Percentiles rank a stretch among this genome's conserved stretches.
phyloP scores from a whole-genome alignment of 345 rosid genomes.

The Rhodomyrtus tomentosa region DNA sequence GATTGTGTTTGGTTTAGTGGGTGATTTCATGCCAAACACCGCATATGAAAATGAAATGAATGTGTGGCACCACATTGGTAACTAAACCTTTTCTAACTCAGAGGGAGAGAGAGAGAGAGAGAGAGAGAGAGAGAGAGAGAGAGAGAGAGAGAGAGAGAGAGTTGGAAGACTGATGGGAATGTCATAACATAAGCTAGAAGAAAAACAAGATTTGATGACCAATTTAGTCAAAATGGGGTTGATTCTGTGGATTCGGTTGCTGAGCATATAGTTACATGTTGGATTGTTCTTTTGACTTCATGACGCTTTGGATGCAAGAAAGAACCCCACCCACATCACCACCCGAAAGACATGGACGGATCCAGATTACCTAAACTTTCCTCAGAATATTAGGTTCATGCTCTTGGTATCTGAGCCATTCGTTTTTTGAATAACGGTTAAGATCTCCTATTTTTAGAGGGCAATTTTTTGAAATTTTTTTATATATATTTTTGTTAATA shows the following conservation, averaged over 20 bases:
- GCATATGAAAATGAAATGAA: background rate
- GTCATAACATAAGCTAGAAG: background rate
- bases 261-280: background rate
- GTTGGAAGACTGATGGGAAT: background rate
- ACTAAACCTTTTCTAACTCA: background rate
- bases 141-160: background rate
- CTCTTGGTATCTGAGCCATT: no score
- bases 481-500: no score
- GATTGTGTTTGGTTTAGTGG: background rate
- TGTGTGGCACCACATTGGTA: background rate
- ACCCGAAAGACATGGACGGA: background rate
- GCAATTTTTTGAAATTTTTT: no score
- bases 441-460: no score
- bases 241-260: background rate
- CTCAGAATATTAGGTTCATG: no score
- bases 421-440: no score
- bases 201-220: background rate
- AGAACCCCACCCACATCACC: background rate
- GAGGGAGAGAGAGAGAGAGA: background rate
- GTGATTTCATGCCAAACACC: background rate
- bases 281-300: background rate
- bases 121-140: background rate
- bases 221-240: background rate
- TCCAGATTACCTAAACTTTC: no score
- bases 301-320: background rate